Conservation (phyloP, 2,329 filamentous ascomycete genomes). For the Fusarium oligoseptatum region DNA sequence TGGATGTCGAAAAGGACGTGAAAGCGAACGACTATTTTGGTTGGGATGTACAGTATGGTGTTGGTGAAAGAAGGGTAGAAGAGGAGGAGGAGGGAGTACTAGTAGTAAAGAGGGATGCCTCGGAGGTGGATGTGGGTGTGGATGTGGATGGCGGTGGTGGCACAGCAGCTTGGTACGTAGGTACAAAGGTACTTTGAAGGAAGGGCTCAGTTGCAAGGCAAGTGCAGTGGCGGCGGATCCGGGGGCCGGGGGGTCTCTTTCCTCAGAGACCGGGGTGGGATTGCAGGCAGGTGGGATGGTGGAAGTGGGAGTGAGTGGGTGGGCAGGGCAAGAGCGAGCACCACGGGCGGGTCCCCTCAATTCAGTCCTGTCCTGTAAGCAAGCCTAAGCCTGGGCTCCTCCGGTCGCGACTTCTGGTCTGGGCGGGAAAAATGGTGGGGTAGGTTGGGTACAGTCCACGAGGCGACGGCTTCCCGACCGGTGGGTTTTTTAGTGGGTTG, state of each 20-base stretch:
- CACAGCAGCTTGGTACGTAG: constrained; percentile 30
- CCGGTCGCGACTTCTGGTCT: constrained; percentile 41
- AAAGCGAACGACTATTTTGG: constrained; percentile 32
- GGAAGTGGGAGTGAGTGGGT: constrained; percentile 20
- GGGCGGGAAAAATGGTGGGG: constrained; percentile 33
- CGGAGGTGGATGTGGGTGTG: constrained; percentile 32
- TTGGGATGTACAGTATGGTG: constrained; percentile 20
- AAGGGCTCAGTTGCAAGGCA: no score
- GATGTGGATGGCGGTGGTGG: constrained; percentile 34
- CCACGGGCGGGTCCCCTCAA: constrained; percentile 21
- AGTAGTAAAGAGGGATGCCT: constrained; percentile 41
- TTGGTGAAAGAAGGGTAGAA: constrained; percentile 21
- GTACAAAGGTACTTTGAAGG: constrained; percentile 13
- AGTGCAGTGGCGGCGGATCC: constrained; percentile 41
- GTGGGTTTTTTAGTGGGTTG: constrained; percentile 31
- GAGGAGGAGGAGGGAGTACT: constrained; percentile 22
- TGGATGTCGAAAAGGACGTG: constrained; percentile 28
- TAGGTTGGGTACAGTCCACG: constrained; percentile 37
- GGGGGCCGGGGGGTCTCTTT: constrained; percentile 30
- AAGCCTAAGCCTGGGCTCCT: constrained; percentile 17
- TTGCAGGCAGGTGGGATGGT: constrained; percentile 12
- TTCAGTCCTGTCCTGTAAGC: not conserved
- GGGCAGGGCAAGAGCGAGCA: constrained; percentile 26
- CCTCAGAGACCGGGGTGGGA: constrained; percentile 32
- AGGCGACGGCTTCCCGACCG: constrained; percentile 9